A percentile compares a stretch with the other conserved stretches of the same genome.
Evolutionary conservation across 148 eudicot species (phyloP).

Genomic region (Spergularia bocconei): DNA sequence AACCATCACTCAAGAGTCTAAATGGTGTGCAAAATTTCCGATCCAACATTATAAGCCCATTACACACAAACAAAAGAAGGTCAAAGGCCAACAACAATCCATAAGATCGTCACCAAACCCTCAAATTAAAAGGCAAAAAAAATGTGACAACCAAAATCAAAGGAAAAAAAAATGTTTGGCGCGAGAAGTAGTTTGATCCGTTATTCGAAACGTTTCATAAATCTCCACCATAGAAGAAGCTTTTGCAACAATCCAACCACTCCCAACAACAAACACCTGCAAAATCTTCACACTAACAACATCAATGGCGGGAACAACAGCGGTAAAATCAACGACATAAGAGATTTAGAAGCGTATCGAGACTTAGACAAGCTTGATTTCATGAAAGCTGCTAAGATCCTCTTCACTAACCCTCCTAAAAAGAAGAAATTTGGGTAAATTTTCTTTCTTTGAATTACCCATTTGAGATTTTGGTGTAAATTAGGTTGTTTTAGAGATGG

Average conservation of each 20-base stretch:
- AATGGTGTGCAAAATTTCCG: too few relatives aligned
- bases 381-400: constrained; percentile 73
- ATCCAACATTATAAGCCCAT: too few relatives aligned
- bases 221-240: constrained; percentile 11
- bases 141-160: constrained; percentile 10
- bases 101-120: background rate
- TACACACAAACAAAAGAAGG: too few relatives aligned
- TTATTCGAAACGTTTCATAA: constrained; percentile 27
- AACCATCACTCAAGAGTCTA: too few relatives aligned
- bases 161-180: constrained; percentile 24
- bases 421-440: constrained; percentile 73
- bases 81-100: background rate
- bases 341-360: constrained; percentile 43
- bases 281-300: constrained; percentile 8
- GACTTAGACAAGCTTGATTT: constrained; percentile 74
- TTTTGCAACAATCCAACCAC: constrained; percentile 30
- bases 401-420: constrained; percentile 51
- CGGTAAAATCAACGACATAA: constrained; percentile 22
- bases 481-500: constrained; percentile 7
- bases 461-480: background rate
- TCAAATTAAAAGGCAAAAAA: background rate
- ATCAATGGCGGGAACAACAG: constrained; percentile 1
- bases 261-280: constrained; percentile 22
- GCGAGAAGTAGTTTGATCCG: constrained; percentile 31
- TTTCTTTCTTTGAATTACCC: background rate